Evolutionary conservation across 306 rosid species (phyloP).

Genomic region (Fragaria nilgerrensis): DNA sequence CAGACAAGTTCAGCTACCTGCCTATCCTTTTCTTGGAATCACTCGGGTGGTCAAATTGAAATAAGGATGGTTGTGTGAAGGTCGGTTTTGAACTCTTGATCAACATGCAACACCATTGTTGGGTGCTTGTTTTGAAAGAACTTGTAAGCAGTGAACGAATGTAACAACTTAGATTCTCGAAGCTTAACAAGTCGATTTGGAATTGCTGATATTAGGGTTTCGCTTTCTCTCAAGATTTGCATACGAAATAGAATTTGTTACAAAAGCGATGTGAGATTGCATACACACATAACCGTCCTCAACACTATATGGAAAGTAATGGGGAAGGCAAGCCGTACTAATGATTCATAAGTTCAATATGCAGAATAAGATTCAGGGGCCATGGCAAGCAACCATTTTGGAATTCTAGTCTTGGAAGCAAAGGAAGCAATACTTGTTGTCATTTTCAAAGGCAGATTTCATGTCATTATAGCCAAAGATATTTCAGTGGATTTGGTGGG

Average conservation of each 20-base stretch:
- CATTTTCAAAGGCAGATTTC: slow-evolving; percentile 39
- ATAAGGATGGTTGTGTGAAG: background rate
- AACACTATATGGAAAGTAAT: slow-evolving; percentile 28
- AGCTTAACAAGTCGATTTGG: too few species aligned
- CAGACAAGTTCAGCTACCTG: background rate
- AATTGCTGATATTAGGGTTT: background rate
- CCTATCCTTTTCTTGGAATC: background rate
- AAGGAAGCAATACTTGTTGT: slow-evolving; percentile 22
- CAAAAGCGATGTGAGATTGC: background rate
- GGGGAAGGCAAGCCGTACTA: background rate
- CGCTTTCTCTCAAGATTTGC: background rate
- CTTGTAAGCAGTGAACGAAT: background rate
- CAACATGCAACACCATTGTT: background rate
- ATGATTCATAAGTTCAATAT: slow-evolving; percentile 10
- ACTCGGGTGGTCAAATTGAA: background rate
- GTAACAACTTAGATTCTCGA: too few species aligned
- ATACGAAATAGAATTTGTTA: background rate
- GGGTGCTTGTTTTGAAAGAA: background rate
- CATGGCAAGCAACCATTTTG: background rate
- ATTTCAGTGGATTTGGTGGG: slow-evolving; percentile 45
- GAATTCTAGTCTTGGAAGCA: slow-evolving; percentile 12
- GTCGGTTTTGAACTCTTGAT: background rate
- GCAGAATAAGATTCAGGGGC: background rate
- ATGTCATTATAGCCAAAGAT: slow-evolving; percentile 40
- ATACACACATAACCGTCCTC: background rate